Evolutionary conservation across 2,329 filamentous ascomycete genomes (phyloP).

Genomic region (Penicillium sp.): DNA sequence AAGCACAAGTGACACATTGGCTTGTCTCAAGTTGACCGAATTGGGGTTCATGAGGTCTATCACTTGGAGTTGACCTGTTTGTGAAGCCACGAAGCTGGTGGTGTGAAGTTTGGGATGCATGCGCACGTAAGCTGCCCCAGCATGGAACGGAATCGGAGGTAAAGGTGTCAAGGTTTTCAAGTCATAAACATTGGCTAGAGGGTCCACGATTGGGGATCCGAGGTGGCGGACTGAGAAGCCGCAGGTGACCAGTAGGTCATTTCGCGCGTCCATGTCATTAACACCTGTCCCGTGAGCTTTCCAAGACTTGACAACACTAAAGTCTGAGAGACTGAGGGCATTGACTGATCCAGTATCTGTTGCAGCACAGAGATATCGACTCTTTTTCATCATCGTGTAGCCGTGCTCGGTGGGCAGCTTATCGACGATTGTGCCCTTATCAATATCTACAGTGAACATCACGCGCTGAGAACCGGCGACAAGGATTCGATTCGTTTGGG

Average conservation of each 20-base stretch:
- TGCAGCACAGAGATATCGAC: constrained; percentile 85
- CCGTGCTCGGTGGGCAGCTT: constrained; percentile 69
- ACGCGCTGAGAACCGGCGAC: constrained; percentile 80
- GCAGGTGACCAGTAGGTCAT: constrained; percentile 93
- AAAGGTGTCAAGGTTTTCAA: constrained; percentile 85
- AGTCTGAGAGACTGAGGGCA: constrained; percentile 75
- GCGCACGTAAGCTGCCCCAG: constrained; percentile 87
- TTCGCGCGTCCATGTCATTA: constrained; percentile 95
- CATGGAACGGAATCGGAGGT: constrained; percentile 86
- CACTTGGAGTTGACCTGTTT: constrained; percentile 89
- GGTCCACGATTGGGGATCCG: constrained; percentile 78
- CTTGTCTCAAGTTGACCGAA: constrained; percentile 78
- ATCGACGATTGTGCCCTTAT: constrained; percentile 70
- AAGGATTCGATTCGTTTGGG: constrained; percentile 78
- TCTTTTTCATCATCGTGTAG: constrained; percentile 88
- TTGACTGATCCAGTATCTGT: constrained; percentile 79
- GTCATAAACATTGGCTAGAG: constrained; percentile 92
- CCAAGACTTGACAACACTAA: constrained; percentile 80
- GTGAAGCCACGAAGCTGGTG: constrained; percentile 88
- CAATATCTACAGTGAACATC: constrained; percentile 74
- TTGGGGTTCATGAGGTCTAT: constrained; percentile 94
- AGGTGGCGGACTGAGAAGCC: constrained; percentile 84
- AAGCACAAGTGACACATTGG: constrained; percentile 72
- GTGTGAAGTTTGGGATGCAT: constrained; percentile 97
- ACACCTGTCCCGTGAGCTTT: constrained; percentile 84